Conservation (phyloP, 495 filamentous ascomycete genomes). For the Filosporella fistucella region DNA sequence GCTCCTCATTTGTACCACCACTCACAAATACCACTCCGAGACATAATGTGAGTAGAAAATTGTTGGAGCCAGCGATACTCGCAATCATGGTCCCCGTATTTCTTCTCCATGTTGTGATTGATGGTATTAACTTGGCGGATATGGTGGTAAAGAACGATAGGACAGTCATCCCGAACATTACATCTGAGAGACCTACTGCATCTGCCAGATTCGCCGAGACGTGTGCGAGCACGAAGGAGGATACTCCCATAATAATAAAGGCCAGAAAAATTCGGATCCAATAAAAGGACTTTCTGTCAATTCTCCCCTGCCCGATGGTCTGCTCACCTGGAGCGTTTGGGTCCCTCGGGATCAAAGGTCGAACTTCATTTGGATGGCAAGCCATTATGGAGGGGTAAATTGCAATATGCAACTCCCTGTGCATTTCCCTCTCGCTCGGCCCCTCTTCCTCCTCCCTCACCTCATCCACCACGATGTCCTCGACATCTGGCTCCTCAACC, state of each 20-base stretch:
- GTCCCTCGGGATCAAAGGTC: too few species aligned
- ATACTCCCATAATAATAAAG: slow-evolving; percentile 41
- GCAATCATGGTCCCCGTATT: slow-evolving; percentile 48
- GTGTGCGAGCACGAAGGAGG: slow-evolving; percentile 43
- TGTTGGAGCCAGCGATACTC: slow-evolving; percentile 50
- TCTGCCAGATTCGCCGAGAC: slow-evolving; percentile 33
- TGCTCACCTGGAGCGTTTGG: too few species aligned
- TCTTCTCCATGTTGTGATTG: slow-evolving; percentile 38
- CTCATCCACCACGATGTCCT: background rate
- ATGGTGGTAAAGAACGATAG: slow-evolving; percentile 53
- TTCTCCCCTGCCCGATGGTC: too few species aligned
- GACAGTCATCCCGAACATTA: slow-evolving; percentile 47
- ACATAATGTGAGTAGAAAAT: slow-evolving; percentile 50
- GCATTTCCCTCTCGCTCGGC: background rate
- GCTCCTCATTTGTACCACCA: slow-evolving; percentile 16
- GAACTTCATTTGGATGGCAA: background rate
- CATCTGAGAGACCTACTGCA: slow-evolving; percentile 36
- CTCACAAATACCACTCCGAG: slow-evolving; percentile 36
- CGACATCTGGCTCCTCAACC: slow-evolving; percentile 27
- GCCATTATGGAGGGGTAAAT: background rate
- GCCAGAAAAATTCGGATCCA: slow-evolving; percentile 42
- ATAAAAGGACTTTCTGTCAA: too few species aligned
- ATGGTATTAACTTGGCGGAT: slow-evolving; percentile 50
- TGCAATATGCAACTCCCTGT: background rate
- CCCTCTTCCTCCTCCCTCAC: background rate